Evolutionary conservation across 2,329 filamentous ascomycete species (phyloP).

Genomic region (Xenoacremonium recifei): DNA sequence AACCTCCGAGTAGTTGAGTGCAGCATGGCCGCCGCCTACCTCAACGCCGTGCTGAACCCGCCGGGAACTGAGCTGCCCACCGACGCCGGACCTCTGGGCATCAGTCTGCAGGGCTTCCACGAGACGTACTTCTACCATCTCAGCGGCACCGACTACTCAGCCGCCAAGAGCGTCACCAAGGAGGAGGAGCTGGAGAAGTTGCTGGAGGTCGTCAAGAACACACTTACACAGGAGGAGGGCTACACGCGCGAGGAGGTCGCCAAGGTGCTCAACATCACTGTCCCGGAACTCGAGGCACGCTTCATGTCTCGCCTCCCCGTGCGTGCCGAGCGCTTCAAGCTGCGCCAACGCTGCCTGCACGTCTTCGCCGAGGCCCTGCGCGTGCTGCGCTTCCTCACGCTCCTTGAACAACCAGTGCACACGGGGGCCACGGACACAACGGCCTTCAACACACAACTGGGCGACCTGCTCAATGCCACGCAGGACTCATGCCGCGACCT

Average conservation of each 20-base stretch:
- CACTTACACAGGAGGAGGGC: slow-evolving; percentile 75
- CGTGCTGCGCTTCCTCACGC: slow-evolving; percentile 77
- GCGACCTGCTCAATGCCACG: slow-evolving; percentile 82
- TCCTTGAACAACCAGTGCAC: slow-evolving; percentile 59
- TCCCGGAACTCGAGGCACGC: slow-evolving; percentile 68
- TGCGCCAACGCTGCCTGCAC: slow-evolving; percentile 84
- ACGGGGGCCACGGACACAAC: slow-evolving; percentile 49
- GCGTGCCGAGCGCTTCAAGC: slow-evolving; percentile 80
- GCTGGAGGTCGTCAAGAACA: slow-evolving; percentile 65
- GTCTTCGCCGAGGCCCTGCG: slow-evolving; percentile 88
- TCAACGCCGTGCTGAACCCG: slow-evolving; percentile 58
- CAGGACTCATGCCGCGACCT: slow-evolving; percentile 83
- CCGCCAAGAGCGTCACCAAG: slow-evolving; percentile 43
- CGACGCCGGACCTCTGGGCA: slow-evolving; percentile 79
- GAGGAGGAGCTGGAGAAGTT: slow-evolving; percentile 72
- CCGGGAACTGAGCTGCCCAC: slow-evolving; percentile 61
- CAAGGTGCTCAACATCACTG: slow-evolving; percentile 64
- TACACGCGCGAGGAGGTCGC: slow-evolving; percentile 89
- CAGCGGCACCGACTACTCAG: slow-evolving; percentile 34
- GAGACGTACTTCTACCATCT: slow-evolving; percentile 69
- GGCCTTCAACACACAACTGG: slow-evolving; percentile 66
- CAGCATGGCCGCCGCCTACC: slow-evolving; percentile 76
- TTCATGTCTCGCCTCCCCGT: slow-evolving; percentile 91
- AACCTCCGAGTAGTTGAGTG: slow-evolving; percentile 96
- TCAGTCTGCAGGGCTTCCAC: slow-evolving; percentile 84